phyloP scores from a whole-genome alignment of 2,329 filamentous ascomycete genomes.

The Fusarium duplospermum region DNA sequence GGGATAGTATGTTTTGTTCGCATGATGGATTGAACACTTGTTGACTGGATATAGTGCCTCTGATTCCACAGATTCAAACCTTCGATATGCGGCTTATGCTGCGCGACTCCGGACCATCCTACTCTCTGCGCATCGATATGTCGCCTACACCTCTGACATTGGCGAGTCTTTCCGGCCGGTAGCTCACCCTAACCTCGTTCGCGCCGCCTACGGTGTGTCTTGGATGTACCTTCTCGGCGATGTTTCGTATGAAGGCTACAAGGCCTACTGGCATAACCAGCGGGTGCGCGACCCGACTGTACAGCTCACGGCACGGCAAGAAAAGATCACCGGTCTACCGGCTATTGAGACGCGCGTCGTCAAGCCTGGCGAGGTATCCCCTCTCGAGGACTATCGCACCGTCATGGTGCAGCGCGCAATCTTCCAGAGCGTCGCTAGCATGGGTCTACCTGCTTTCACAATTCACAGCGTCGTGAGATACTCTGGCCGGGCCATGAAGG shows the following conservation, averaged over 20 bases:
- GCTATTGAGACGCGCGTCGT: conserved; percentile 45
- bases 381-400: conserved; percentile 88
- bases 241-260: conserved; percentile 93
- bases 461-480: conserved; percentile 95
- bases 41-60: conserved; percentile 53
- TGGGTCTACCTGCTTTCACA: conserved; percentile 93
- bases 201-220: conserved; percentile 86
- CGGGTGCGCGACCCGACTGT: conserved; percentile 75
- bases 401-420: conserved; percentile 92
- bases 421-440: conserved; percentile 91
- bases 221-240: conserved; percentile 95
- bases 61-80: conserved; percentile 84
- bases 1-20: conserved; percentile 72
- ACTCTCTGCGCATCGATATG: conserved; percentile 90
- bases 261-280: conserved; percentile 91
- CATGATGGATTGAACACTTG: conserved; percentile 6
- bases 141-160: conserved; percentile 96
- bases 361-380: conserved; percentile 63
- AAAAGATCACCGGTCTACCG: conserved; percentile 60
- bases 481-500: conserved; percentile 86
- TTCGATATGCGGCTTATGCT: conserved; percentile 95
- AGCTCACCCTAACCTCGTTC: conserved; percentile 85
- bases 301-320: conserved; percentile 62
- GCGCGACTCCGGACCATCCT: conserved; percentile 87
- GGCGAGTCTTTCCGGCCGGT: conserved; percentile 96